phyloP scores from a whole-genome alignment of 371 early-diverging fungal species.

The Smittium mucronatum region DNA sequence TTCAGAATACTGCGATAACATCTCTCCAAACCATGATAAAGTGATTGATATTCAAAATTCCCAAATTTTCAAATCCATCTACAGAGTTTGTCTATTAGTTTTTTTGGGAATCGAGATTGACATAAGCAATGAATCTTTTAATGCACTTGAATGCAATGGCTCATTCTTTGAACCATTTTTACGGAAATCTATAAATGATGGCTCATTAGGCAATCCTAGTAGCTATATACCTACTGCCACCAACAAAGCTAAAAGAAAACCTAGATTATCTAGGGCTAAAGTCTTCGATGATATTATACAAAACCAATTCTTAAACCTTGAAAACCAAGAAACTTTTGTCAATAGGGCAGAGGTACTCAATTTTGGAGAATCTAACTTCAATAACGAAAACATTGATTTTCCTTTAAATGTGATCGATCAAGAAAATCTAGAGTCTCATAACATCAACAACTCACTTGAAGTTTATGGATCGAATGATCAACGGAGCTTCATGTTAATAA shows the following conservation, averaged over 20 bases:
- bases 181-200: neutral
- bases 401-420: too few relatives aligned
- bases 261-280: conserved; percentile 1
- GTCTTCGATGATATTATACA: neutral
- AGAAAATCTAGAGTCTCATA: neutral
- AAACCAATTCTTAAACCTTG: neutral
- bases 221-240: neutral
- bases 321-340: neutral
- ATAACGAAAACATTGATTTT: neutral
- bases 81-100: conserved; percentile 1
- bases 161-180: neutral
- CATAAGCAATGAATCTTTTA: neutral
- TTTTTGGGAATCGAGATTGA: conserved; percentile 11
- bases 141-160: neutral
- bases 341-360: neutral
- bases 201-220: neutral
- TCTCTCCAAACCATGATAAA: neutral
- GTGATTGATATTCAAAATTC: neutral
- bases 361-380: neutral
- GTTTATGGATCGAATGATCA: neutral
- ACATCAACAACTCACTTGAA: neutral
- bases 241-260: neutral
- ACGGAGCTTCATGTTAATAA: neutral
- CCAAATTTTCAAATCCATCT: neutral
- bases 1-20: neutral